These are phyloP conservation scores for Diaporthe citri DNA, from an alignment of 2,329 filamentous ascomycete genomes.

Conservation along the genomic window DNA sequence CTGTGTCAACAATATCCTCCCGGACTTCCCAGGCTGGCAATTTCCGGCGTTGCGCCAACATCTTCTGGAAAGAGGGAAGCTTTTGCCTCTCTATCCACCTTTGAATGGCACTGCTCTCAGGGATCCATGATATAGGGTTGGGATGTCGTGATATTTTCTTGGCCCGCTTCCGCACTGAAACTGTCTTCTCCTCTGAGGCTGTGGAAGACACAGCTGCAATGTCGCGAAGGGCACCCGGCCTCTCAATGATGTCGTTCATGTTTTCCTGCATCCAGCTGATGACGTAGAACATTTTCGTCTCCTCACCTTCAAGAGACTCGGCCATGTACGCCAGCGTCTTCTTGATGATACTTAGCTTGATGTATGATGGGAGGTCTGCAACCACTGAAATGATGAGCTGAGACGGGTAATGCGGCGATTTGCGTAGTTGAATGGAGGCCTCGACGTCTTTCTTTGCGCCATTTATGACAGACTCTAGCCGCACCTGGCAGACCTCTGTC, in stretches of 20 bases:
- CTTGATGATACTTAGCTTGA: slow-evolving; percentile 88
- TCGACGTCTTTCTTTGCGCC: slow-evolving; percentile 64
- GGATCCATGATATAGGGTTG: slow-evolving; percentile 73
- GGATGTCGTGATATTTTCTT: slow-evolving; percentile 60
- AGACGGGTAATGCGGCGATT: slow-evolving; percentile 79
- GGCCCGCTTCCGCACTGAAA: slow-evolving; percentile 45
- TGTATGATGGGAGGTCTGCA: slow-evolving; percentile 86
- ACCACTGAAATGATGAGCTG: slow-evolving; percentile 77
- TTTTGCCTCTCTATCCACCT: slow-evolving; percentile 79
- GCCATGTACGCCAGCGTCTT: slow-evolving; percentile 79
- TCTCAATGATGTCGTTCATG: slow-evolving; percentile 83
- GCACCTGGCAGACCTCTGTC: slow-evolving; percentile 76
- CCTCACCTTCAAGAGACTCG: slow-evolving; percentile 80
- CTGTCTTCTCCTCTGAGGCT: slow-evolving; percentile 65
- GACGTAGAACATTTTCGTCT: slow-evolving; percentile 89
- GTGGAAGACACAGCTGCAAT: slow-evolving; percentile 84
- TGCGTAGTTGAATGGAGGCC: slow-evolving; percentile 75
- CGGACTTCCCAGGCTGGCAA: slow-evolving; percentile 91
- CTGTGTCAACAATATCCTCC: slow-evolving; percentile 80
- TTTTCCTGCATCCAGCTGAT: slow-evolving; percentile 93
- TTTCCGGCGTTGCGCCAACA: slow-evolving; percentile 78
- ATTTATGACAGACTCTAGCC: slow-evolving; percentile 69
- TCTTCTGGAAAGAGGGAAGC: slow-evolving; percentile 75
- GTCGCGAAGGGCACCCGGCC: slow-evolving; percentile 85
- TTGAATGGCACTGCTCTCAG: slow-evolving; percentile 70